Evolutionary conservation across 148 eudicot species (phyloP), one percentile per base, ranked within the genome.

Genomic region (Arctostaphylos glauca): DNA sequence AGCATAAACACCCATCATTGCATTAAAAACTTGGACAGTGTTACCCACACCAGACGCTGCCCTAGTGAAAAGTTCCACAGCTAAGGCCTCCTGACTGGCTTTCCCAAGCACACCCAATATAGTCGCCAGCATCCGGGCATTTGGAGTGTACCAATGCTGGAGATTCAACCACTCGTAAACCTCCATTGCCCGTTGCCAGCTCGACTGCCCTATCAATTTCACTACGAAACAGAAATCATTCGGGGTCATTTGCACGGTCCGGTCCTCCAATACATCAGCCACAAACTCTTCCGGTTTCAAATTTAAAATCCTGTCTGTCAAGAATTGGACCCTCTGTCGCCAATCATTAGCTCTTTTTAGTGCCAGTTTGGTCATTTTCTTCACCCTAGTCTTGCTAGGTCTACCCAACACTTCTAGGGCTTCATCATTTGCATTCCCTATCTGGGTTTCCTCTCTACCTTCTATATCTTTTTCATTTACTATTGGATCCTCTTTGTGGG

Each of bases 1-100:
- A 5, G 98, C 99, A 87, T 93, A 97, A 72, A 97, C 99, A 49
- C 99, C 95, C 99, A 97, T 97, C 98, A 97, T 94, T 2, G 99
- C 94, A 88, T 97, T 97, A 52, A 93, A 97, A 60, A 97, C 99
- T 87, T 95, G 96, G 46, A 96, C 97, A 58, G 94, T 90, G 85
- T 92, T 89, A 50, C 90, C 94, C 81, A 87, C 91, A 46, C 88
- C 85, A 48, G 89, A 66, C 86, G 91, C 97, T 0, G 92, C 94
- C 88, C 98, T 82, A 64, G 78, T 70, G 82, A 93, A 97, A 56
- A 94, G 90, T 87, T 94, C 99, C 68, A 88, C 91, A 21, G 99
- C 99, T 60, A 97, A 77, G 5, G 84, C 86, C 81, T 97, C 98
- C 84, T 94, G 97, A 73, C 92, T 97, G 18, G 96, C 97, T 88